Conservation (phyloP, 768 basidiomycete species). For the Tulasnella sp. region DNA sequence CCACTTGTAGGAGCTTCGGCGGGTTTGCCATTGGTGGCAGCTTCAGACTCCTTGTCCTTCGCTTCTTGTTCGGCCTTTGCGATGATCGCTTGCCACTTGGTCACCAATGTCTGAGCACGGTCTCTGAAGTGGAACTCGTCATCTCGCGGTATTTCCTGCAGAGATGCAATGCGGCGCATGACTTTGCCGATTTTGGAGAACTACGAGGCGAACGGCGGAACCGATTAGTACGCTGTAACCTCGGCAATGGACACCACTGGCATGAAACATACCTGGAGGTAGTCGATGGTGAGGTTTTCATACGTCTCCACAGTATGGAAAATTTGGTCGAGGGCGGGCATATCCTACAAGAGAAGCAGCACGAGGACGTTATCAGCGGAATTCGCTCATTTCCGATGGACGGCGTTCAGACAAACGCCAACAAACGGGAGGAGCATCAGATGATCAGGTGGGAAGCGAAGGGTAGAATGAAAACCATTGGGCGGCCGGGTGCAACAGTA, state of each 20-base stretch:
- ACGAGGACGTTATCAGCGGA: conserved; percentile 1
- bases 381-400: neutral
- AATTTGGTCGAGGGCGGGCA: conserved; percentile 56
- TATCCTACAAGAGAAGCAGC: conserved; percentile 41
- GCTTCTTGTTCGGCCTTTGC: conserved; percentile 1
- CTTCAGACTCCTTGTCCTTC: neutral
- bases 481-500: neutral
- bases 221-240: neutral
- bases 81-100: conserved; percentile 42
- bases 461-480: conserved; percentile 2
- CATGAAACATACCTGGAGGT: conserved; percentile 37
- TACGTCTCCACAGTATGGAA: conserved; percentile 70
- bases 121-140: conserved; percentile 60
- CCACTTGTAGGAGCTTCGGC: neutral
- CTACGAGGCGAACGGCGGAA: conserved; percentile 27
- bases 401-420: conserved; percentile 3
- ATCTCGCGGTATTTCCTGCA: conserved; percentile 45
- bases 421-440: conserved; percentile 15
- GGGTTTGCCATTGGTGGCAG: neutral
- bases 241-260: neutral
- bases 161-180: conserved; percentile 70
- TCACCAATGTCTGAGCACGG: conserved; percentile 54
- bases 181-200: conserved; percentile 78
- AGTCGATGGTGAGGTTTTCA: conserved; percentile 62
- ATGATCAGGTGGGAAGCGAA: neutral